Conservation (phyloP, 768 basidiomycete genomes). For the Mycena rosella region DNA sequence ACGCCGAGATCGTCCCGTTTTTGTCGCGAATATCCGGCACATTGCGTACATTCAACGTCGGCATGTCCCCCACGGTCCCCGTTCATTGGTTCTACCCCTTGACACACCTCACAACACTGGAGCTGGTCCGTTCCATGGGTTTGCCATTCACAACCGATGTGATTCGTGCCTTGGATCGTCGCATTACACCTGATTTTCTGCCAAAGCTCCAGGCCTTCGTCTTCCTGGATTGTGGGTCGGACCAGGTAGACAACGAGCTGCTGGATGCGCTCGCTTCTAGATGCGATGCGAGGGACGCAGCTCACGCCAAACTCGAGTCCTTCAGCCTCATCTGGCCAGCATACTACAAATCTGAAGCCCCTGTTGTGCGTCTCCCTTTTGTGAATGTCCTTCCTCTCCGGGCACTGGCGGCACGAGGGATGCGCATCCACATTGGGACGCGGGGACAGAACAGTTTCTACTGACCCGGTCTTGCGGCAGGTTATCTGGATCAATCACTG, state of each 20-base stretch:
- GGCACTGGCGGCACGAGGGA: slow-evolving; percentile 12
- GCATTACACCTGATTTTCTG: slow-evolving; percentile 16
- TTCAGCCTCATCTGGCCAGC: slow-evolving; percentile 20
- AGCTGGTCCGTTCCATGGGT: not conserved
- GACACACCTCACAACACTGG: slow-evolving; percentile 15
- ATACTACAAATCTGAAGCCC: not conserved
- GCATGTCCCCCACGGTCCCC: slow-evolving; percentile 20
- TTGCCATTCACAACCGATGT: slow-evolving; percentile 2
- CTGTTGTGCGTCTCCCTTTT: slow-evolving; percentile 1
- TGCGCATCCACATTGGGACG: slow-evolving; percentile 22
- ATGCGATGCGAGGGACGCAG: slow-evolving; percentile 13
- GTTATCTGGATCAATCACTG: too few relatives aligned
- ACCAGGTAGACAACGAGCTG: slow-evolving; percentile 13
- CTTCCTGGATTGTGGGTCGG: slow-evolving; percentile 1
- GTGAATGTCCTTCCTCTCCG: slow-evolving; percentile 14
- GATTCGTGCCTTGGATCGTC: slow-evolving; percentile 17
- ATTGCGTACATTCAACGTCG: slow-evolving; percentile 12
- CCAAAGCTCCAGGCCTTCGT: slow-evolving; percentile 14
- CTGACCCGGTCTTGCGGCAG: not conserved
- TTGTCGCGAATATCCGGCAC: not conserved
- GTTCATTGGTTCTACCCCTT: slow-evolving; percentile 8
- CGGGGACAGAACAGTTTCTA: slow-evolving; percentile 16
- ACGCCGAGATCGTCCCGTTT: slow-evolving; percentile 13
- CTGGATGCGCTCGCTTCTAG: slow-evolving; percentile 22
- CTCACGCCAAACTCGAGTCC: slow-evolving; percentile 13